Conservation (phyloP, 495 filamentous ascomycete species). For the Aspergillus nidulans region DNA sequence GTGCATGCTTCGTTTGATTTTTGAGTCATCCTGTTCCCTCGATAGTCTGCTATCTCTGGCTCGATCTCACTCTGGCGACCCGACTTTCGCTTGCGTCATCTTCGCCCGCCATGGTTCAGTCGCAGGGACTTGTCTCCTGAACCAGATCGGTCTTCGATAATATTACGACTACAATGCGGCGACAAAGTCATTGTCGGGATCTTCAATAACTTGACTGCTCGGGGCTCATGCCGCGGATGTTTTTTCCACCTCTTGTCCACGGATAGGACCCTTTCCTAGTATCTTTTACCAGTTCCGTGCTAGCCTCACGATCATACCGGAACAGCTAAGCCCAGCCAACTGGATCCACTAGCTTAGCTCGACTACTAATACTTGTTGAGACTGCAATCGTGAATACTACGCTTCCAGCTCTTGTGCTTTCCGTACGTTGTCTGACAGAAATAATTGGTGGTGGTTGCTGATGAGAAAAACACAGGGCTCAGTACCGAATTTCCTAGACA, state of each 20-base stretch:
- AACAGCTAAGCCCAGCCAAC: conserved; percentile 14
- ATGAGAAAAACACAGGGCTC: background rate
- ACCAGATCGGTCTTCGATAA: background rate
- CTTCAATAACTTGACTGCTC: background rate
- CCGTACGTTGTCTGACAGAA: background rate
- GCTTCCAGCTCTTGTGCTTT: background rate
- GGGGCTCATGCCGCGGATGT: background rate
- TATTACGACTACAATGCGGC: background rate
- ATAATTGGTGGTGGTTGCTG: background rate
- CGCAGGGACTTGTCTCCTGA: background rate
- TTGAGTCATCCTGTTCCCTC: background rate
- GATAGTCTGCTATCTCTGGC: background rate
- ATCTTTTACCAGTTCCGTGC: conserved; percentile 5
- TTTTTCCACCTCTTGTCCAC: background rate
- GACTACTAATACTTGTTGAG: background rate
- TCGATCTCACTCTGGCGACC: background rate
- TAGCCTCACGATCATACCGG: conserved; percentile 2
- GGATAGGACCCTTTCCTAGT: background rate
- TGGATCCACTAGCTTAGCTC: conserved; percentile 22
- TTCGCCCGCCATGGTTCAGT: background rate
- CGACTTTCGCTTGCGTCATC: conserved; percentile 6
- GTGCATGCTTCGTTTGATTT: no score
- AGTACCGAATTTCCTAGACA: no score
- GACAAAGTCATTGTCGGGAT: background rate
- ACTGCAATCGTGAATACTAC: background rate